A percentile compares a stretch with the other conserved stretches of the same genome.
phyloP scores from a whole-genome alignment of 2,329 filamentous ascomycete genomes.

The Aspergillus hortae region DNA sequence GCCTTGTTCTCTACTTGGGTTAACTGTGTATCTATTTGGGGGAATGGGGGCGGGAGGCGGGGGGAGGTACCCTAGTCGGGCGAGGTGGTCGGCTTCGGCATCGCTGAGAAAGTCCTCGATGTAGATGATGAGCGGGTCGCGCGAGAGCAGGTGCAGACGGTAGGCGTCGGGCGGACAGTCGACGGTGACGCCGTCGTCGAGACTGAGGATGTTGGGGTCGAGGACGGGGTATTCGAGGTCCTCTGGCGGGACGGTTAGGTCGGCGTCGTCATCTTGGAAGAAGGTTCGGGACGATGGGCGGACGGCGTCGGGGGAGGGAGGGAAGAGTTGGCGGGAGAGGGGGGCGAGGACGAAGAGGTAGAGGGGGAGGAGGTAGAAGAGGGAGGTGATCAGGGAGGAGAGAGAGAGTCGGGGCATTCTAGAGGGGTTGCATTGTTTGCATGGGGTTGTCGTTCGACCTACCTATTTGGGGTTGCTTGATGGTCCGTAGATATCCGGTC shows the following conservation, averaged over 20 bases:
- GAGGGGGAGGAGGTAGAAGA: conserved; percentile 34
- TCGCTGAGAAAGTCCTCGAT: conserved; percentile 53
- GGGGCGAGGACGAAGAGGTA: conserved; percentile 36
- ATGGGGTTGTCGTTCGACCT: background rate
- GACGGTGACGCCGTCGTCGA: conserved; percentile 27
- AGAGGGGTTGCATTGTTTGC: conserved; percentile 9
- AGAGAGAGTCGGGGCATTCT: conserved; percentile 1
- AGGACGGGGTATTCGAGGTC: conserved; percentile 8
- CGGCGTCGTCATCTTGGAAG: conserved; percentile 11
- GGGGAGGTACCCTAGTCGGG: conserved; percentile 49
- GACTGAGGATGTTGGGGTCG: conserved; percentile 33
- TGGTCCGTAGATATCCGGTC: too few relatives aligned
- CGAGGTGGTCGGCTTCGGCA: conserved; percentile 49
- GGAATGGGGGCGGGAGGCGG: background rate
- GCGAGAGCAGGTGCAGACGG: conserved; percentile 48
- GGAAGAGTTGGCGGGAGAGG: conserved; percentile 25
- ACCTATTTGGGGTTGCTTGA: background rate
- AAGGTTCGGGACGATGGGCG: conserved; percentile 10
- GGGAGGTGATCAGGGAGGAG: conserved; percentile 31
- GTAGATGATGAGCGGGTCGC: conserved; percentile 56
- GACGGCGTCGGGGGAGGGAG: conserved; percentile 7
- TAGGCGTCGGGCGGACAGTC: conserved; percentile 27
- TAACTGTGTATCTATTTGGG: background rate
- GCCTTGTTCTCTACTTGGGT: conserved; percentile 31
- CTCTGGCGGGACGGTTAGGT: conserved; percentile 17